These are phyloP conservation scores for Sporothrix phasma DNA, from an alignment of 2,329 filamentous ascomycete genomes.

Conservation along the genomic window DNA sequence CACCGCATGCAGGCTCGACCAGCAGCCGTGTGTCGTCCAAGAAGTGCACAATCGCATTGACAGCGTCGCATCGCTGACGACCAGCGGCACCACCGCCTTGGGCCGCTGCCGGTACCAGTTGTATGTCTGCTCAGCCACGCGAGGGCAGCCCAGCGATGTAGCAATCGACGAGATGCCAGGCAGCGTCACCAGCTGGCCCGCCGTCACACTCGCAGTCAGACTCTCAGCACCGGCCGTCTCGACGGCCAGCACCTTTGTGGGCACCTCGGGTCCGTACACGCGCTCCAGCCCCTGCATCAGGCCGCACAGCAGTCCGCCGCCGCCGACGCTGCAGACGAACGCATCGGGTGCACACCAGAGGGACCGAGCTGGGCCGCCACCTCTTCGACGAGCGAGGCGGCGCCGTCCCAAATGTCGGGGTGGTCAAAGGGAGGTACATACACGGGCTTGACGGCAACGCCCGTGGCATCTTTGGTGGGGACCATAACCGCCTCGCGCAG, in stretches of 20 bases:
- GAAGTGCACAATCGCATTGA: conserved; percentile 63
- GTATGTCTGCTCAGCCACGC: conserved; percentile 50
- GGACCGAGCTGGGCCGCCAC: conserved; percentile 27
- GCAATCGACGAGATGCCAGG: conserved; percentile 61
- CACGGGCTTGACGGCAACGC: conserved; percentile 31
- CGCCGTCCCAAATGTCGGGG: conserved; percentile 55
- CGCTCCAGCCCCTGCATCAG: conserved; percentile 51
- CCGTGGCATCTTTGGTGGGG: background rate
- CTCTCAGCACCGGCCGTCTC: conserved; percentile 66
- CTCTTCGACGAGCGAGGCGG: conserved; percentile 45
- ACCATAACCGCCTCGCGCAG: conserved; percentile 46
- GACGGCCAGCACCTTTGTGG: conserved; percentile 49
- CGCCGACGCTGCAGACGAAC: conserved; percentile 60
- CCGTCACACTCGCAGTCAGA: conserved; percentile 46
- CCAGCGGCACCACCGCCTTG: conserved; percentile 41
- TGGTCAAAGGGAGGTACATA: conserved; percentile 61
- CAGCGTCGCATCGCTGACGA: conserved; percentile 69
- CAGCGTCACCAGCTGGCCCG: conserved; percentile 48
- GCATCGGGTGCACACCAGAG: conserved; percentile 39
- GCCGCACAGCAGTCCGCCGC: conserved; percentile 61
- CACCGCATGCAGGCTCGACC: conserved; percentile 79
- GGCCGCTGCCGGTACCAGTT: conserved; percentile 45
- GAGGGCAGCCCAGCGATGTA: conserved; percentile 56
- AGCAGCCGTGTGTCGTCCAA: conserved; percentile 73
- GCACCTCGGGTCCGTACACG: conserved; percentile 20